A percentile compares a stretch with the other conserved stretches of the same genome.
phyloP scores from a whole-genome alignment of 345 rosid genomes.

The Eucalyptus dawsonii region DNA sequence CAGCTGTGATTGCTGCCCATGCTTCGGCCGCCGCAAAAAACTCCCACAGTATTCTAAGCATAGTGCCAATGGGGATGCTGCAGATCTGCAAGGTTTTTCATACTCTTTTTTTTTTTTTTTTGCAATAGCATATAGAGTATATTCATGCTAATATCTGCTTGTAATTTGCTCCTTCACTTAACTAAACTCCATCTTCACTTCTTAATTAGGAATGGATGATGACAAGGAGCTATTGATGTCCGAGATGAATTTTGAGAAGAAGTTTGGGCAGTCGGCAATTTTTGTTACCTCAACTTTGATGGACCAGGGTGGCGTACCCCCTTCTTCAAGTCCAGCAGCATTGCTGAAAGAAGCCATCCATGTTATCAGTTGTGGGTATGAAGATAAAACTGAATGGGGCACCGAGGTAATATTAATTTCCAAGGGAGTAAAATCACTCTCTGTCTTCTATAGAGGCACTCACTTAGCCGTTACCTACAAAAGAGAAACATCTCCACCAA shows the following conservation, averaged over 20 bases:
- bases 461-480: background rate
- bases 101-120: background rate
- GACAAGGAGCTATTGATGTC: constrained; percentile 86
- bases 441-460: background rate
- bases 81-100: constrained; percentile 42
- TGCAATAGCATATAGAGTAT: background rate
- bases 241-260: constrained; percentile 89
- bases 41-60: constrained; percentile 36
- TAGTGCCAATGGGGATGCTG: constrained; percentile 30
- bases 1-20: constrained; percentile 94
- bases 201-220: constrained; percentile 36
- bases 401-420: constrained; percentile 42
- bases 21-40: constrained; percentile 82
- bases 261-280: constrained; percentile 84
- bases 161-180: background rate
- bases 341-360: constrained; percentile 97
- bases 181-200: background rate
- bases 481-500: background rate
- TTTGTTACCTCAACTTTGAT: constrained; percentile 92
- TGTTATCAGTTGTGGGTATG: constrained; percentile 95
- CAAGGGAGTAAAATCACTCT: background rate
- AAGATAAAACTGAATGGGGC: constrained; percentile 99
- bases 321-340: constrained; percentile 95
- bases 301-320: constrained; percentile 96
- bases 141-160: background rate